Conservation (phyloP, 208 protist genomes). For the Wallacemonas rigidus region DNA sequence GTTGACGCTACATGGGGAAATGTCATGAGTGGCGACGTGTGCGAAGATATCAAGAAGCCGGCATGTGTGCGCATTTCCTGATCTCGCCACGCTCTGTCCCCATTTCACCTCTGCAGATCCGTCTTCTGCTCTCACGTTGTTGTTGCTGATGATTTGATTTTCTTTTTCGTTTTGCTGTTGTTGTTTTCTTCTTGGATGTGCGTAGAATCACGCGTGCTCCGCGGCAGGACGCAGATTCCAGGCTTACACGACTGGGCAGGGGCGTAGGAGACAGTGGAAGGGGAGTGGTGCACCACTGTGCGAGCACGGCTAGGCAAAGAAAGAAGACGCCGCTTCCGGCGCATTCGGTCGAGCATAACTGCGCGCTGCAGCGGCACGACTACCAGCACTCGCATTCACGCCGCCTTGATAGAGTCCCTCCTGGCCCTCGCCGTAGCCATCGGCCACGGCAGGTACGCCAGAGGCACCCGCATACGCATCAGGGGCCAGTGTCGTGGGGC, state of each 20-base stretch:
- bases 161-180: not conserved
- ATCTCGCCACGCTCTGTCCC: too few relatives aligned
- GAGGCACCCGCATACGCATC: constrained; percentile 17
- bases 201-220: not conserved
- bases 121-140: too few relatives aligned
- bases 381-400: not conserved
- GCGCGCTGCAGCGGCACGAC: not conserved
- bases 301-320: constrained; percentile 51
- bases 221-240: too few relatives aligned
- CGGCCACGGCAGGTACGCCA: not conserved
- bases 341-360: constrained; percentile 21
- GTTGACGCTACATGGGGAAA: too few relatives aligned
- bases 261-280: too few relatives aligned
- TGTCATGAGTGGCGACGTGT: too few relatives aligned
- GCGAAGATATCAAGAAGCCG: too few relatives aligned
- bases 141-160: too few relatives aligned
- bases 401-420: constrained; percentile 4
- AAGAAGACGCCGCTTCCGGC: constrained; percentile 74
- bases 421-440: constrained; percentile 12
- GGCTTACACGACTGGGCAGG: too few relatives aligned
- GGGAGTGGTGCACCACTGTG: not conserved
- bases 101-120: too few relatives aligned
- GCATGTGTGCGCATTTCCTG: too few relatives aligned
- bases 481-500: not conserved
- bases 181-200: not conserved